Percentiles rank a stretch among this genome's conserved stretches.
These are phyloP conservation scores for Chalciporus sp. DNA, from an alignment of 1,284 basidiomycete genomes.

Conservation along the genomic window DNA sequence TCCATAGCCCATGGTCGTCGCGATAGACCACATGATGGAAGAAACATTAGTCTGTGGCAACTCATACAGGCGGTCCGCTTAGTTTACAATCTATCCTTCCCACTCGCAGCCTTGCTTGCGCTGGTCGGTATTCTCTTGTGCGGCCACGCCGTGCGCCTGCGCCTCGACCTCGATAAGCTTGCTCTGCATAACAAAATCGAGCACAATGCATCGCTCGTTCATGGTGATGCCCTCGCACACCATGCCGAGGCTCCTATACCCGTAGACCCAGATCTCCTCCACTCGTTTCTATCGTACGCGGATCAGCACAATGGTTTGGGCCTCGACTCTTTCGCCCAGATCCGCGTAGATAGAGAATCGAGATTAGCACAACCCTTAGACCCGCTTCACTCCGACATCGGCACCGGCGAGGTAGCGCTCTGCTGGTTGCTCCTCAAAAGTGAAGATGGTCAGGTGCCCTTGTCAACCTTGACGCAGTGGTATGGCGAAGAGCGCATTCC, in stretches of 20 bases:
- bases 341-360: constrained; percentile 50
- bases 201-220: constrained; percentile 55
- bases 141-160: constrained; percentile 24
- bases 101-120: constrained; percentile 38
- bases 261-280: constrained; percentile 33
- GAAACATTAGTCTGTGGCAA: constrained; percentile 34
- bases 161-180: constrained; percentile 44
- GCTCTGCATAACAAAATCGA: constrained; percentile 47
- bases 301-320: constrained; percentile 22
- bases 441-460: constrained; percentile 37
- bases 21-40: constrained; percentile 35
- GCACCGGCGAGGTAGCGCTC: constrained; percentile 59
- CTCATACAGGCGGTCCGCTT: constrained; percentile 37
- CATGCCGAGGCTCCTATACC: constrained; percentile 34
- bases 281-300: constrained; percentile 25
- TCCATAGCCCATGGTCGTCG: constrained; percentile 1
- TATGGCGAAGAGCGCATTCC: constrained; percentile 56
- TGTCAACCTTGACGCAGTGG: constrained; percentile 44
- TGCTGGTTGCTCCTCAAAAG: constrained; percentile 46
- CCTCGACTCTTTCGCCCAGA: constrained; percentile 43
- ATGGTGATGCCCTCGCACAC: constrained; percentile 33
- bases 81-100: constrained; percentile 41
- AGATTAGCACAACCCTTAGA: constrained; percentile 48
- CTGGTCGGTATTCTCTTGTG: constrained; percentile 35
- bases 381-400: constrained; percentile 53